Evolutionary conservation across 148 eudicot genomes (phyloP), one percentile per base, ranked within the genome.

Genomic region (Suaeda aralocaspica): DNA sequence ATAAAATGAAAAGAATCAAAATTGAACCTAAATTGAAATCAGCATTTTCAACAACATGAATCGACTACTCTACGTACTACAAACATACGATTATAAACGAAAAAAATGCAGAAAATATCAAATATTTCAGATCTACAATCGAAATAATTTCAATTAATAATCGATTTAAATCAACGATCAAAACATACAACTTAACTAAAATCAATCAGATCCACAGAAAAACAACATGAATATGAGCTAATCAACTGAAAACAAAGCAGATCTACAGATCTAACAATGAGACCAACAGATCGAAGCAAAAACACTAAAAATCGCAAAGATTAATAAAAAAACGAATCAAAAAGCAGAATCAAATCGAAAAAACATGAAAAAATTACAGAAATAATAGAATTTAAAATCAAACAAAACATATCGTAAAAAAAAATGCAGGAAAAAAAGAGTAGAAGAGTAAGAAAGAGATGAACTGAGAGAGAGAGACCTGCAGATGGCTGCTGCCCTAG

Each of bases 381-480:
- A 29, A n/a, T 0, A 29, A 5, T 13, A 44, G 57, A 24, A 56
- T 1, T 14, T 24, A 4, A 5, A 64, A 39, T 18, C 16, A 36
- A 55, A 33, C 19, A 68, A 64, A 25, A 34, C 8, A 9, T 48
- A 24, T 24, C 59, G 26, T 1, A 61, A 61, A 61, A 11, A n/a
- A 28, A 29, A 13, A 52, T 59, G 11, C 9, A 15, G 33, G 31
- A 21, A 34, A 26, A 22, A 21, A 14, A 1, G n/a, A n/a, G n/a
- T n/a, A 36, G 8, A 36, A 42, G 19, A 31, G 3, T 34, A 9
- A 22, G 28, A 66, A 3, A 56, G 62, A 59, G 62, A 34, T 14
- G 33, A 34, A 53, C 18, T 58, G 71, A n/a, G 53, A 67, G 72
- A 68, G 68, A 53, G 63, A 29, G 26, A 77, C 80, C 80, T 72